These are phyloP conservation scores for Alternaria triticimaculans DNA, from an alignment of 2,329 filamentous ascomycete genomes.

Conservation along the genomic window DNA sequence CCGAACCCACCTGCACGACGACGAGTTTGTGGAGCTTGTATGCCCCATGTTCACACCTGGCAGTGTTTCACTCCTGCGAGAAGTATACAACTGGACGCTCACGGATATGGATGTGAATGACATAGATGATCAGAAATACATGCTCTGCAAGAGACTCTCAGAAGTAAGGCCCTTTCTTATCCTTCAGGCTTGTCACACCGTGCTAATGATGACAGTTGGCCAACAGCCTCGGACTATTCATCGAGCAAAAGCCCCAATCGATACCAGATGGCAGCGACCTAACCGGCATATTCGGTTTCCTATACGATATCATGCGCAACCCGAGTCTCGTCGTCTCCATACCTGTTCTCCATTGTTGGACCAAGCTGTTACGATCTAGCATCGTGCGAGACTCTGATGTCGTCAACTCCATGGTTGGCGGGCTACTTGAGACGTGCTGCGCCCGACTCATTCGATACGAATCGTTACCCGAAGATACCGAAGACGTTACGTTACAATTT, in stretches of 20 bases:
- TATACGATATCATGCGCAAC: slow-evolving; percentile 80
- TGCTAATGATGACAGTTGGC: slow-evolving; percentile 67
- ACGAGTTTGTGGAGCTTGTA: slow-evolving; percentile 79
- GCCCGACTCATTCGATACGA: slow-evolving; percentile 87
- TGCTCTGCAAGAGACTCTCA: slow-evolving; percentile 89
- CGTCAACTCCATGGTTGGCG: slow-evolving; percentile 69
- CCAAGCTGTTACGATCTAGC: slow-evolving; percentile 75
- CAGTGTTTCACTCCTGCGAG: slow-evolving; percentile 73
- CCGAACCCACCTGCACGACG: slow-evolving; percentile 73
- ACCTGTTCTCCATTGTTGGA: slow-evolving; percentile 89
- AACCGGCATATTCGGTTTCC: slow-evolving; percentile 76
- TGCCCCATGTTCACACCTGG: slow-evolving; percentile 78
- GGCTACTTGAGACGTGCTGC: slow-evolving; percentile 82
- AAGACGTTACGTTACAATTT: slow-evolving; percentile 80
- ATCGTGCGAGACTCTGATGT: slow-evolving; percentile 71
- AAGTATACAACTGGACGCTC: slow-evolving; percentile 79
- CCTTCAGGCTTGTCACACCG: slow-evolving; percentile 8
- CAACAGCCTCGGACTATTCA: slow-evolving; percentile 81
- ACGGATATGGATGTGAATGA: slow-evolving; percentile 81
- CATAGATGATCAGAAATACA: slow-evolving; percentile 89
- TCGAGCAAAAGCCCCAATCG: slow-evolving; percentile 76
- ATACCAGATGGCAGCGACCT: slow-evolving; percentile 72
- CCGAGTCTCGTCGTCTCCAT: slow-evolving; percentile 93
- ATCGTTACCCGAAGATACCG: slow-evolving; percentile 78
- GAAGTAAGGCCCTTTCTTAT: slow-evolving; percentile 65